phyloP scores from a whole-genome alignment of 75 land plant genomes.

The Selaginella moellendorffii region DNA sequence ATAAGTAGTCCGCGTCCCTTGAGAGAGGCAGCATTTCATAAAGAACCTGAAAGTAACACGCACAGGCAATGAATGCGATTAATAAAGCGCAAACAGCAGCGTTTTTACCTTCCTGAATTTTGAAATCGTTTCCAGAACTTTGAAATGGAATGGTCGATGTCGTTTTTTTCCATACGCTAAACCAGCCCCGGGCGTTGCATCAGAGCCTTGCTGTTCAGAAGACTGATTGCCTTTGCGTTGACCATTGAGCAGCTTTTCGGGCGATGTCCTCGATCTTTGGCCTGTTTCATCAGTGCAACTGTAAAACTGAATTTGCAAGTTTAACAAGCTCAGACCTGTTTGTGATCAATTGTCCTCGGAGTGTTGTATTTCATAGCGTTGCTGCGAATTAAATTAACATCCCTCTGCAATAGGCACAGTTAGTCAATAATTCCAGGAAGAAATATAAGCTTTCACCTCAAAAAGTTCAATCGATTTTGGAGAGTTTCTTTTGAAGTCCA shows the following conservation, averaged over 20 bases:
- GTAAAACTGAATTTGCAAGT: too few species aligned
- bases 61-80: not conserved
- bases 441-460: conserved; percentile 40
- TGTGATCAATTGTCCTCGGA: conserved; percentile 66
- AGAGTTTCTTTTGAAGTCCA: conserved; percentile 82
- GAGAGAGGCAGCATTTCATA: conserved; percentile 19
- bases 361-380: conserved; percentile 95
- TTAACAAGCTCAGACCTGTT: conserved; percentile 43
- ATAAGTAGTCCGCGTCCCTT: conserved; percentile 36
- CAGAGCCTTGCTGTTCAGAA: not conserved
- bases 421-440: not conserved
- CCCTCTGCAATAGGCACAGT: conserved; percentile 46
- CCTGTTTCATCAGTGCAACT: too few species aligned
- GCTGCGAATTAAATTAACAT: conserved; percentile 62
- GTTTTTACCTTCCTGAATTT: not conserved
- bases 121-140: not conserved
- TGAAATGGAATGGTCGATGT: not conserved
- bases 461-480: conserved; percentile 41
- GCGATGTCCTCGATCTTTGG: conserved; percentile 74
- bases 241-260: conserved; percentile 21
- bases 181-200: not conserved
- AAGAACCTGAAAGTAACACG: too few species aligned
- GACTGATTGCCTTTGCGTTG: not conserved
- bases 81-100: not conserved
- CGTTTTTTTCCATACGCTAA: not conserved